These are phyloP conservation scores for Heterobasidion irregulare DNA, from an alignment of 1,284 basidiomycete species.

Conservation along the genomic window DNA sequence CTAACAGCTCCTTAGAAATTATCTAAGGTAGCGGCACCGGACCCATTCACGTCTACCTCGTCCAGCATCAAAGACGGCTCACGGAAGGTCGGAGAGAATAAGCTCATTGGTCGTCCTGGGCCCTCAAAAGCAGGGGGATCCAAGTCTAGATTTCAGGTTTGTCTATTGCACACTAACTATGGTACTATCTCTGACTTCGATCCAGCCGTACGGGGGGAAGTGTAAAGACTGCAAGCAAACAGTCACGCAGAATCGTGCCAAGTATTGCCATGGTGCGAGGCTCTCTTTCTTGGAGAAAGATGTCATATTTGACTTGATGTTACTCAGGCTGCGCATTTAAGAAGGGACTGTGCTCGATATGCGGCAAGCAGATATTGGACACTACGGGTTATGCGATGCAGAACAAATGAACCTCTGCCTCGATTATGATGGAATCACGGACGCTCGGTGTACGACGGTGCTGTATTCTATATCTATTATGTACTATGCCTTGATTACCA, in stretches of 20 bases:
- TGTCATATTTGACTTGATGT: slow-evolving; percentile 3
- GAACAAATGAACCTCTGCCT: slow-evolving; percentile 42
- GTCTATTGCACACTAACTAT: slow-evolving; percentile 12
- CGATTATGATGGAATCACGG: background rate
- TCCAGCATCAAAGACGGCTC: slow-evolving; percentile 68
- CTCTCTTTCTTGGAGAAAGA: background rate
- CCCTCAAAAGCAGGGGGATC: slow-evolving; percentile 8
- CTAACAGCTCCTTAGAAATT: slow-evolving; percentile 48
- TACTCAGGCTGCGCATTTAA: slow-evolving; percentile 73
- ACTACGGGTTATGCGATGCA: slow-evolving; percentile 78
- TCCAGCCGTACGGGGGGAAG: slow-evolving; percentile 71
- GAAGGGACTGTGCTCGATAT: slow-evolving; percentile 77
- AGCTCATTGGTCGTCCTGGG: slow-evolving; percentile 46
- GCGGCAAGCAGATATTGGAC: slow-evolving; percentile 76
- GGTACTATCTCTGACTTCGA: background rate
- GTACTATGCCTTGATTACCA: background rate
- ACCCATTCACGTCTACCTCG: slow-evolving; percentile 69
- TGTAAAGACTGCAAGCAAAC: slow-evolving; percentile 80
- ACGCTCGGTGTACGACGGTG: background rate
- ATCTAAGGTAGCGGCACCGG: slow-evolving; percentile 73
- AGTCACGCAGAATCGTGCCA: slow-evolving; percentile 75
- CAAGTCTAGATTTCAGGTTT: slow-evolving; percentile 48
- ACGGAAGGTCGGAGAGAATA: slow-evolving; percentile 78
- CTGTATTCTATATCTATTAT: background rate
- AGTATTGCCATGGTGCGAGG: slow-evolving; percentile 72